Evolutionary conservation across 805 yeast genomes (phyloP), one percentile per base, ranked within the genome.

Genomic region (Ogataea siamensis): DNA sequence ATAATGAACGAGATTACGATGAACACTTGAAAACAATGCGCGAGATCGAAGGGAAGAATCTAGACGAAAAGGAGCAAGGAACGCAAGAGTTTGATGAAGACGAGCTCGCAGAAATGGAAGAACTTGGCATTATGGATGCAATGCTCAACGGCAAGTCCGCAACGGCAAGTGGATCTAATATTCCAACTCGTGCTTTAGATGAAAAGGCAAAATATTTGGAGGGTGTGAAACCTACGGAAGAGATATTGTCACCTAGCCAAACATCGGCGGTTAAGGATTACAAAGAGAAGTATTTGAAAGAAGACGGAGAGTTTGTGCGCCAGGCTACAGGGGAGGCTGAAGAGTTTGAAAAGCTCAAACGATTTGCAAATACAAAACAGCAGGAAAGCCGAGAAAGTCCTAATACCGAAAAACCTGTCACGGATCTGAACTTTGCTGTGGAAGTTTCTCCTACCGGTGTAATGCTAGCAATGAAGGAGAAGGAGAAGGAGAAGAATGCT

Each of bases 171-270:
- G 50, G 42, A 2, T 33, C 39, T 4, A 71, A 57, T 54, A 66
- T 63, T 36, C 58, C 74, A 7, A 71, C 83, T 0, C 62, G 95
- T 33, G 76, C 83, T 21, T 57, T 89, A 37, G 83, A 80, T 44
- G 96, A 87, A 53, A 77, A 77, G 26, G 94, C 96, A n/a, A 60
- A 76, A 45, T 77, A 87, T 66, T 53, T 76, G 50, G 64, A 76
- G 54, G 70, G 80, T 29, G 61, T 75, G 8, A 23, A 28, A 16
- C 11, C 17, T 13, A 23, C 28, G 16, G 64, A 69, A 44, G 54
- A 70, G 1, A 67, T 63, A 6, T 58, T 62, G 18, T 71, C 68
- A 28, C n/a, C n/a, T n/a, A 58, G 73, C 6, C 66, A 69, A 15
- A 69, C 81, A 3, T 62, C 80, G 39, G 62, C 60, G 3, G 55